Evolutionary conservation across 768 basidiomycete species (phyloP).

Genomic region (Vishniacozyma victoriae): DNA sequence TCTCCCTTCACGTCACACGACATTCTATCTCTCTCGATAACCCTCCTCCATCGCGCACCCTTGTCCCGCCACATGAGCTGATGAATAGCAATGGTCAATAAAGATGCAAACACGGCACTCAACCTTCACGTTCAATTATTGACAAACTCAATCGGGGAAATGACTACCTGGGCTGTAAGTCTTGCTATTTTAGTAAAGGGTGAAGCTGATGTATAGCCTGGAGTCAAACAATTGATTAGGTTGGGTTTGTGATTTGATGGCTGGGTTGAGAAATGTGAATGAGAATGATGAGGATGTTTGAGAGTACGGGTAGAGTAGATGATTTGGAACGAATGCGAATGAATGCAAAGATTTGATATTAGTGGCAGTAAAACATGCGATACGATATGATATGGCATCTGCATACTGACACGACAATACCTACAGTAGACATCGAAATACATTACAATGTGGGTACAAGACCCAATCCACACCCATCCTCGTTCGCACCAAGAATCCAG

Average conservation of each 20-base stretch:
- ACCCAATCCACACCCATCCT: too few relatives aligned
- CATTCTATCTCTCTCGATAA: too few relatives aligned
- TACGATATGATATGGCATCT: too few relatives aligned
- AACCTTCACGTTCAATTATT: slow-evolving; percentile 80
- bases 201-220: slow-evolving; percentile 58
- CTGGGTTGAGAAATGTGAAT: background rate
- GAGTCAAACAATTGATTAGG: slow-evolving; percentile 74
- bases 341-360: too few relatives aligned
- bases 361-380: too few relatives aligned
- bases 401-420: too few relatives aligned
- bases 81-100: slow-evolving; percentile 68
- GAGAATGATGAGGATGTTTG: background rate
- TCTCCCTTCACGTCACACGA: too few relatives aligned
- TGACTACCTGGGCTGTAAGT: slow-evolving; percentile 49
- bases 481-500: too few relatives aligned
- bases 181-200: background rate
- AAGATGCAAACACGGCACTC: slow-evolving; percentile 69
- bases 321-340: slow-evolving; percentile 3
- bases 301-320: slow-evolving; percentile 1
- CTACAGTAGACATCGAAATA: too few relatives aligned
- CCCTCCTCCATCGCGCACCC: too few relatives aligned
- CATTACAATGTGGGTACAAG: too few relatives aligned
- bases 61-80: too few relatives aligned
- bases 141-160: slow-evolving; percentile 74
- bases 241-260: slow-evolving; percentile 19